These are phyloP conservation scores for Ambrosiella xylebori DNA, from an alignment of 2,329 filamentous ascomycete species.

Conservation along the genomic window DNA sequence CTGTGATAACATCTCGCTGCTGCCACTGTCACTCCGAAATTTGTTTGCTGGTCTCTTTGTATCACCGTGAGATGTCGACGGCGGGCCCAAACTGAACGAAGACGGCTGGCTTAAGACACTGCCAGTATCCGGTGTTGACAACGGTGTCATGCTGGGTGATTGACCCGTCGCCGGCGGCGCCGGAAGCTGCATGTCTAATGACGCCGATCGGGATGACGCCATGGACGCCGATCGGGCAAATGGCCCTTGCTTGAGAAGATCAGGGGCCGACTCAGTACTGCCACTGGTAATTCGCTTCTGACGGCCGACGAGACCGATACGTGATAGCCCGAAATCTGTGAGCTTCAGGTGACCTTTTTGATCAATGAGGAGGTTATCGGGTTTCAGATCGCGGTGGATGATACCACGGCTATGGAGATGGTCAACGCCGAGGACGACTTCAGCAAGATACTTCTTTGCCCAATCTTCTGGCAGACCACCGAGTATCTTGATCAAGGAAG, in stretches of 20 bases:
- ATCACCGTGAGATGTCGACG: constrained; percentile 33
- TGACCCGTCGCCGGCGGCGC: constrained; percentile 24
- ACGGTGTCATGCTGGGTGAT: constrained; percentile 70
- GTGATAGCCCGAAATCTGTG: constrained; percentile 90
- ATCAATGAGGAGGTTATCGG: constrained; percentile 92
- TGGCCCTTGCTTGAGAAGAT: constrained; percentile 79
- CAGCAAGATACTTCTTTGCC: constrained; percentile 93
- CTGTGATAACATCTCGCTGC: constrained; percentile 66
- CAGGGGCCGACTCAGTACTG: constrained; percentile 68
- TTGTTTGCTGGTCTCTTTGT: constrained; percentile 36
- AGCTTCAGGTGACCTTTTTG: constrained; percentile 92
- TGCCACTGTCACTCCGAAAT: constrained; percentile 78
- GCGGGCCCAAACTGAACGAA: constrained; percentile 56
- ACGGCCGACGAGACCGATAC: constrained; percentile 90
- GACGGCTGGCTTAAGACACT: constrained; percentile 64
- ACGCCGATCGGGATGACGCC: constrained; percentile 80
- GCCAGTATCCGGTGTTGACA: constrained; percentile 58
- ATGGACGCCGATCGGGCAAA: constrained; percentile 76
- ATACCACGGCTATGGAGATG: constrained; percentile 89
- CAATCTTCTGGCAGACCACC: constrained; percentile 89
- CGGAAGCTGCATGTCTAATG: constrained; percentile 52
- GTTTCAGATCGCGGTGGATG: constrained; percentile 91
- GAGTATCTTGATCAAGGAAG: constrained; percentile 85
- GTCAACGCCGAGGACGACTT: constrained; percentile 92
- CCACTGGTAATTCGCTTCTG: constrained; percentile 78